Conservation (phyloP, 306 rosid genomes). For the Hippophae rhamnoides region DNA sequence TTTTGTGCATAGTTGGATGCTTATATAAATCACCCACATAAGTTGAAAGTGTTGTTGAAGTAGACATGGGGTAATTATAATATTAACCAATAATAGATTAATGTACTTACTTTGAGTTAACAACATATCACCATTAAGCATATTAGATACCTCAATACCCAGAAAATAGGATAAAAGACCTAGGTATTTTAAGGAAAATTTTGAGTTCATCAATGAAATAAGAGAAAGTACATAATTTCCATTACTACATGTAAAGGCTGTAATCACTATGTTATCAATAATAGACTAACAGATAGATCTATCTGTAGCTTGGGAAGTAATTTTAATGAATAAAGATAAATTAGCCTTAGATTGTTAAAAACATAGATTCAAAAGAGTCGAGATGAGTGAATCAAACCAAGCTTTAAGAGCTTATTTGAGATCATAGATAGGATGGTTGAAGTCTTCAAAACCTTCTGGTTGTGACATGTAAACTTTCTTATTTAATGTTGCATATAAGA, state of each 20-base stretch:
- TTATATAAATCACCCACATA: no score
- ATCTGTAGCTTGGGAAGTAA: neutral
- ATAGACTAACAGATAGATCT: neutral
- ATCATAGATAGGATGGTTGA: neutral
- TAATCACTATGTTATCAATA: neutral
- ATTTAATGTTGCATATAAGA: neutral
- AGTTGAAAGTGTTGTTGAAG: no score
- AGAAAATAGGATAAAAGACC: neutral
- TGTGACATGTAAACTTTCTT: neutral
- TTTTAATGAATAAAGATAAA: neutral
- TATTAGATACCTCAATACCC: neutral
- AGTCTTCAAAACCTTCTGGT: neutral
- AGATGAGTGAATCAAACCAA: neutral
- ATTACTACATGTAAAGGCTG: neutral
- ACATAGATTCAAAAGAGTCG: neutral
- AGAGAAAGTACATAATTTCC: neutral
- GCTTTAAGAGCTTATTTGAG: neutral
- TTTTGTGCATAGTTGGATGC: no score
- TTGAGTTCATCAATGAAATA: neutral
- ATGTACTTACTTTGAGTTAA: neutral
- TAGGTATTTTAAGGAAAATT: neutral
- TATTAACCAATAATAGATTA: no score
- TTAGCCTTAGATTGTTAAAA: neutral
- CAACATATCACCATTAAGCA: neutral
- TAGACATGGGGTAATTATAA: no score